phyloP scores from a whole-genome alignment of 345 rosid species.

The Mangifera indica region DNA sequence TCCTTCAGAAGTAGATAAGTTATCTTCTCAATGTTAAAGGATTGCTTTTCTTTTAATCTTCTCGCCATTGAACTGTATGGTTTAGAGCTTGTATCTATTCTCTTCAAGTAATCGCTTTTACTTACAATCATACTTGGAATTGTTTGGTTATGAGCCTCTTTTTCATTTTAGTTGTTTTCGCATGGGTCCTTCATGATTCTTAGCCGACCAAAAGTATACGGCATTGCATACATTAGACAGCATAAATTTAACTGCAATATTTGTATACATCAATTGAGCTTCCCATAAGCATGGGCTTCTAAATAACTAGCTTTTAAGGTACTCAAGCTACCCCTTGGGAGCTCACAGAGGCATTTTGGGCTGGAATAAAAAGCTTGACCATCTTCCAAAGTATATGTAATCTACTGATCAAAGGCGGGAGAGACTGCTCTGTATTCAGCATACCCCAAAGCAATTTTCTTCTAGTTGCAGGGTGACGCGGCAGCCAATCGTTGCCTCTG shows the following conservation, averaged over 20 bases:
- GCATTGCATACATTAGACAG: not conserved
- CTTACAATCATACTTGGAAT: not conserved
- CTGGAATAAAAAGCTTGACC: too few relatives aligned
- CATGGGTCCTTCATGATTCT: not conserved
- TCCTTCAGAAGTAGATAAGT: constrained; percentile 28
- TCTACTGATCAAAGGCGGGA: too few relatives aligned
- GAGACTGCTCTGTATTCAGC: too few relatives aligned
- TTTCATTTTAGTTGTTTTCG: too few relatives aligned
- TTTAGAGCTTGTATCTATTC: not conserved
- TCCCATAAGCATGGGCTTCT: too few relatives aligned
- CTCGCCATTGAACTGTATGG: not conserved
- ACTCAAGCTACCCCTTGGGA: too few relatives aligned
- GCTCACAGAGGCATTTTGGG: not conserved
- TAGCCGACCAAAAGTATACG: not conserved
- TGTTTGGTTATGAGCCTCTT: not conserved
- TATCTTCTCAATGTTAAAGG: not conserved
- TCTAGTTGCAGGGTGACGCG: too few relatives aligned
- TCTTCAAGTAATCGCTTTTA: not conserved
- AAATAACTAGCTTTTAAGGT: too few relatives aligned
- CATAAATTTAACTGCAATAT: not conserved
- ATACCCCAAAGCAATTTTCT: too few relatives aligned
- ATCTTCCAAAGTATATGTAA: too few relatives aligned
- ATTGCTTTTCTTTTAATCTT: not conserved
- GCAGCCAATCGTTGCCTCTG: too few relatives aligned
- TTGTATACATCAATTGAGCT: not conserved